Evolutionary conservation across 495 filamentous ascomycete genomes (phyloP).

Genomic region (Copromyces sp.): DNA sequence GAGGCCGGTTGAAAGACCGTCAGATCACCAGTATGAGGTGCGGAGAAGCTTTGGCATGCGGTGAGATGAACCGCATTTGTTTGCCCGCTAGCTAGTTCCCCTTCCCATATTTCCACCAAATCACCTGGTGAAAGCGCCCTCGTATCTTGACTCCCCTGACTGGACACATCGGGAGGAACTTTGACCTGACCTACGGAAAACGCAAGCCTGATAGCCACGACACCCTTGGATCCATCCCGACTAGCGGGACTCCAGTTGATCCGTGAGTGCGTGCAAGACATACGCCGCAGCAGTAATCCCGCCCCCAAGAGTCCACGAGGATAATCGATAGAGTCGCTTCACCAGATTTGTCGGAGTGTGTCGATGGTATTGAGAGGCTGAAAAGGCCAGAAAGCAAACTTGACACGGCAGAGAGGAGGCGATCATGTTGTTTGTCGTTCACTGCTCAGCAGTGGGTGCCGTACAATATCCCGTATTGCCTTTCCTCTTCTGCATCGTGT

Average conservation of each 20-base stretch:
- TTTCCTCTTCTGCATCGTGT: not conserved
- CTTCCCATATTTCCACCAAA: not conserved
- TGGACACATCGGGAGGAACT: constrained; percentile 6
- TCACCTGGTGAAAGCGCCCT: not conserved
- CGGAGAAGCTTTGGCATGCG: not conserved
- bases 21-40: not conserved
- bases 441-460: not conserved
- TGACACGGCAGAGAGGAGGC: constrained; percentile 2
- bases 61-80: not conserved
- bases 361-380: not conserved
- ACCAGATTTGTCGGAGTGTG: not conserved
- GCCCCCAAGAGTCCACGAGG: constrained; percentile 1
- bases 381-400: not conserved
- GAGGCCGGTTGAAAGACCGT: not conserved
- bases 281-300: constrained; percentile 16
- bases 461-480: not conserved
- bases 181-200: constrained; percentile 27
- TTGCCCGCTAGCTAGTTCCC: not conserved
- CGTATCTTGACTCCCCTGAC: not conserved
- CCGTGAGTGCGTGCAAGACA: constrained; percentile 1
- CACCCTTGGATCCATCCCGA: constrained; percentile 3
- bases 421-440: constrained; percentile 6
- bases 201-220: not conserved
- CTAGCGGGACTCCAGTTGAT: constrained; percentile 10
- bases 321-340: not conserved